phyloP scores from a whole-genome alignment of 768 basidiomycete genomes.

The Krasilnikovozyma curviuscula region DNA sequence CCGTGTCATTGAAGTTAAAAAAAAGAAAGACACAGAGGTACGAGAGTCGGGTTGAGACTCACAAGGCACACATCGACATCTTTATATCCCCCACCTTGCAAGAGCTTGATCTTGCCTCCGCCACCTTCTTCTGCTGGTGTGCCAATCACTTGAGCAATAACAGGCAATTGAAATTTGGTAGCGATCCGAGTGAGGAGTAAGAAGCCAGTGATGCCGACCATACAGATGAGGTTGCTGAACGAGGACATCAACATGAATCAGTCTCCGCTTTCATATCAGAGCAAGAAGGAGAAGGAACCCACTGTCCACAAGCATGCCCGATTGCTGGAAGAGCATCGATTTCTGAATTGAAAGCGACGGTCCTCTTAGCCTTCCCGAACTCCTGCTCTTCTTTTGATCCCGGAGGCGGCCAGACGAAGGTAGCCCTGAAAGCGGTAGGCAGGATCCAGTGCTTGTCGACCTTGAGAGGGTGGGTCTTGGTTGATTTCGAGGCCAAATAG shows the following conservation, averaged over 20 bases:
- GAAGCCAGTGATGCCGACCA: constrained; percentile 16
- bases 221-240: constrained; percentile 19
- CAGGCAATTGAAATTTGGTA: constrained; percentile 15
- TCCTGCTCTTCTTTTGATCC: constrained; percentile 7
- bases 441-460: constrained; percentile 1
- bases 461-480: constrained; percentile 1
- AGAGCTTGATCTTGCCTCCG: constrained; percentile 16
- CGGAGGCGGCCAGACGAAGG: constrained; percentile 9
- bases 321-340: too few relatives aligned
- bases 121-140: constrained; percentile 22
- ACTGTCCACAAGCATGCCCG: too few relatives aligned
- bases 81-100: constrained; percentile 16
- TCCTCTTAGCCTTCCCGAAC: constrained; percentile 13
- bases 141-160: constrained; percentile 16
- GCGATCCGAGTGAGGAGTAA: constrained; percentile 13
- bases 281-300: too few relatives aligned
- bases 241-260: too few relatives aligned
- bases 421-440: constrained; percentile 16
- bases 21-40: too few relatives aligned
- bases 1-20: too few relatives aligned
- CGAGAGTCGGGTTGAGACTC: too few relatives aligned
- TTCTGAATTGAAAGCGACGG: background rate
- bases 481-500: background rate
- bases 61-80: too few relatives aligned
- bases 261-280: too few relatives aligned